A percentile compares a stretch with the other conserved stretches of the same genome.
These are phyloP conservation scores for Combretum micranthum DNA, from an alignment of 345 rosid species.

Conservation along the genomic window DNA sequence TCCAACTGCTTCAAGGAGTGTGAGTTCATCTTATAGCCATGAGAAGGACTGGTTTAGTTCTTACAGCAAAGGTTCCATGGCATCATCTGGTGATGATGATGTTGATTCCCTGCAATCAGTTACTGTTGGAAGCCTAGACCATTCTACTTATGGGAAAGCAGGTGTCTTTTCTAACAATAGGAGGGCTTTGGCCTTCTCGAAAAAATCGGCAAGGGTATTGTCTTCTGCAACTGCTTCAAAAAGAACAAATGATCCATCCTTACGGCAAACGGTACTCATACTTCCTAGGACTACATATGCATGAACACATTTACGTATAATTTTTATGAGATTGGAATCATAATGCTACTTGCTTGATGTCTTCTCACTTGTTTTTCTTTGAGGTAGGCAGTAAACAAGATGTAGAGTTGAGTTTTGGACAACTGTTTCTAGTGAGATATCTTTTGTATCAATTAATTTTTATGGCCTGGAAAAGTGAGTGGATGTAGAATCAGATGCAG, in stretches of 20 bases:
- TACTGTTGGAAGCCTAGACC: slow-evolving; percentile 43
- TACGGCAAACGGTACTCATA: slow-evolving; percentile 71
- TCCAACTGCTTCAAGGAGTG: slow-evolving; percentile 90
- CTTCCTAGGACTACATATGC: too few species aligned
- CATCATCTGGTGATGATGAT: slow-evolving; percentile 93
- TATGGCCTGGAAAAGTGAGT: too few species aligned
- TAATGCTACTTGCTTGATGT: too few species aligned
- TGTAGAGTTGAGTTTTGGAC: too few species aligned
- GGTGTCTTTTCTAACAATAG: slow-evolving; percentile 48
- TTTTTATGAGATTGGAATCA: too few species aligned
- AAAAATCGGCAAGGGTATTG: slow-evolving; percentile 39
- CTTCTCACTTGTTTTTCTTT: too few species aligned
- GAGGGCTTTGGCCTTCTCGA: slow-evolving; percentile 54
- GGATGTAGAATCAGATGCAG: too few species aligned
- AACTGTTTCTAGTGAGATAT: too few species aligned
- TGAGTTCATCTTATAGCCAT: slow-evolving; percentile 75
- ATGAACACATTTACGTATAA: too few species aligned
- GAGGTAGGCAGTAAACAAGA: too few species aligned
- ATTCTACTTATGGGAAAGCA: slow-evolving; percentile 40
- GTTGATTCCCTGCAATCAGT: slow-evolving; percentile 59
- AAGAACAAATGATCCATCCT: slow-evolving; percentile 62
- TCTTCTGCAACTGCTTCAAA: slow-evolving; percentile 86
- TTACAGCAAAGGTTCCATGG: slow-evolving; percentile 80
- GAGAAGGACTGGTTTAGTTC: slow-evolving; percentile 82
- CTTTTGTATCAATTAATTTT: too few species aligned